These are phyloP conservation scores for Glebionis coronaria DNA, from an alignment of 129 eudicot species.

Conservation along the genomic window DNA sequence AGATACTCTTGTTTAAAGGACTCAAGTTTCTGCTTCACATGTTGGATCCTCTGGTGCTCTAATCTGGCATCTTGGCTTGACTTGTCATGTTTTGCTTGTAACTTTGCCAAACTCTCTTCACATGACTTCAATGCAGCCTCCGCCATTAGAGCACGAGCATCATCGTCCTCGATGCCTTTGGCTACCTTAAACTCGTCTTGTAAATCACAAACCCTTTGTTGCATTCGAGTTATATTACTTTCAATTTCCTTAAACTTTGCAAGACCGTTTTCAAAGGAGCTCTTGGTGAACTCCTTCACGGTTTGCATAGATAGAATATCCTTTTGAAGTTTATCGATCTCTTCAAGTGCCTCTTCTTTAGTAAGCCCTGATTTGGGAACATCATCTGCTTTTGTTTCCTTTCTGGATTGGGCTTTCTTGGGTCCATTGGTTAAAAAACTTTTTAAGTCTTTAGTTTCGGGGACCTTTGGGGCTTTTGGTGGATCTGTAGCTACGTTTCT, in stretches of 20 bases:
- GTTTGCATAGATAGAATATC: conserved; percentile 74
- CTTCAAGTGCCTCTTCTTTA: conserved; percentile 53
- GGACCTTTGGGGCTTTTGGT: conserved; percentile 55
- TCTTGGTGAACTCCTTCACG: conserved; percentile 79
- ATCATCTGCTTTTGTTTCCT: conserved; percentile 13
- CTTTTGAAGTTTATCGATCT: conserved; percentile 81
- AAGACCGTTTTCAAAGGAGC: conserved; percentile 73
- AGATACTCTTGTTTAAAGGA: conserved; percentile 43
- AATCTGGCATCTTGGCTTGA: conserved; percentile 44
- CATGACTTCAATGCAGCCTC: conserved; percentile 79
- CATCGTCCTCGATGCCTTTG: conserved; percentile 69
- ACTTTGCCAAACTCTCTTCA: conserved; percentile 57
- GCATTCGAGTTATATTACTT: conserved; percentile 57
- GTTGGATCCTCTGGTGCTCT: conserved; percentile 47
- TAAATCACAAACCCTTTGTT: conserved; percentile 52
- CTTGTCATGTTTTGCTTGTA: conserved; percentile 65
- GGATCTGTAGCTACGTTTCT: conserved; percentile 26
- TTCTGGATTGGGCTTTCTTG: conserved; percentile 34
- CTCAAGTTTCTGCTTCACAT: conserved; percentile 38
- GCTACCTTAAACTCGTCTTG: conserved; percentile 67
- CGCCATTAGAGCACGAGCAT: conserved; percentile 86
- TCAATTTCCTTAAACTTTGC: conserved; percentile 64
- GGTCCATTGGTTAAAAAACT: conserved; percentile 41
- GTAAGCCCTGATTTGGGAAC: conserved; percentile 55
- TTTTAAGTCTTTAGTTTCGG: conserved; percentile 38